Evolutionary conservation across 495 filamentous ascomycete species (phyloP).

Genomic region (Parathielavia appendiculata): DNA sequence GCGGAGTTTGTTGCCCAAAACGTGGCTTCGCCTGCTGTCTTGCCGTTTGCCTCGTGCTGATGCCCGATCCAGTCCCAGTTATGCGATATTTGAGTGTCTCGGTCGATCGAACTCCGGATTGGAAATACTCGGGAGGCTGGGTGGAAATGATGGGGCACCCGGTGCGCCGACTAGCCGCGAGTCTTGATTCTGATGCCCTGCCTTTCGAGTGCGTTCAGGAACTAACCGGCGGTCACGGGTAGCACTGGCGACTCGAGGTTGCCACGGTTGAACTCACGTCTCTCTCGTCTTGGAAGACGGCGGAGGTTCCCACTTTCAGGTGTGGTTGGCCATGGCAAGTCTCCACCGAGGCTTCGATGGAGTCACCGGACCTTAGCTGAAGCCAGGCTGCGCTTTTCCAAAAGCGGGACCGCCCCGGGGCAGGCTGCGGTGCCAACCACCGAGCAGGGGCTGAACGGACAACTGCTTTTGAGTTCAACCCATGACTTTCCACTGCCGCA

Average conservation of each 20-base stretch:
- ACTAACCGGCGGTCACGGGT: neutral
- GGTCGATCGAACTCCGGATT: neutral
- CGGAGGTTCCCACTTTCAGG: conserved; percentile 1
- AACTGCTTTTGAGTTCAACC: neutral
- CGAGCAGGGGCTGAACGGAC: neutral
- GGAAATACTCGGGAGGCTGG: neutral
- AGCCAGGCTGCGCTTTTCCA: conserved; percentile 5
- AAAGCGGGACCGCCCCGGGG: neutral
- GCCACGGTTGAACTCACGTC: neutral
- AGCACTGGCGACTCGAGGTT: neutral
- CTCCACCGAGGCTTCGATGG: conserved; percentile 18
- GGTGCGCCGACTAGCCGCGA: neutral
- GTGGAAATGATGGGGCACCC: conserved; percentile 2
- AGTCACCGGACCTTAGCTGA: neutral
- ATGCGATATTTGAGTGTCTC: conserved; percentile 1
- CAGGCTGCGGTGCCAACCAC: neutral
- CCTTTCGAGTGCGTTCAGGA: neutral
- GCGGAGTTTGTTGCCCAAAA: neutral
- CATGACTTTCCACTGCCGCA: neutral
- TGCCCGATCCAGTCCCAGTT: conserved; percentile 3
- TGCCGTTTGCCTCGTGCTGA: conserved; percentile 2
- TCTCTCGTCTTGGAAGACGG: neutral
- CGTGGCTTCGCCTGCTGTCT: neutral
- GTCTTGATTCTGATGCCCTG: conserved; percentile 3
- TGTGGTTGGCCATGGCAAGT: conserved; percentile 15